A percentile compares a stretch with the other conserved stretches of the same genome.
Conservation (phyloP, 345 rosid genomes). For the Euphorbia lathyris region DNA sequence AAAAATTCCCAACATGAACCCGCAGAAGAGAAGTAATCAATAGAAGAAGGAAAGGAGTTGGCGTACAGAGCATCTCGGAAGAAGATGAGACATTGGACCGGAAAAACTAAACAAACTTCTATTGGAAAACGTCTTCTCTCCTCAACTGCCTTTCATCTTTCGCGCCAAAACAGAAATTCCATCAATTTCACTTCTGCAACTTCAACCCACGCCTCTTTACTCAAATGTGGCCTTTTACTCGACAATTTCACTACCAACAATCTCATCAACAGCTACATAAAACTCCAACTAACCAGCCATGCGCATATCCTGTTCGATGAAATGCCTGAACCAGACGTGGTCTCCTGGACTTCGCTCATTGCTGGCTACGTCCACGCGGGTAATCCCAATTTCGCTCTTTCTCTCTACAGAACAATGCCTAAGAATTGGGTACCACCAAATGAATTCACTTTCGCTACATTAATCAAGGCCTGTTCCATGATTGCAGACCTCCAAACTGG, state of each 20-base stretch:
- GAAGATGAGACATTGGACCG: no score
- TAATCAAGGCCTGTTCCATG: conserved; percentile 55
- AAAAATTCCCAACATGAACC: no score
- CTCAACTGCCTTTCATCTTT: no score
- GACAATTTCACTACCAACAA: conserved; percentile 46
- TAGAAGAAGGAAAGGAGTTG: no score
- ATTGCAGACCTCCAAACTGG: conserved; percentile 50
- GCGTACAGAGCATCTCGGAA: no score
- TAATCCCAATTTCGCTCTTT: conserved; percentile 35
- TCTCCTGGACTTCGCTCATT: conserved; percentile 70
- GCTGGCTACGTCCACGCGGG: conserved; percentile 44
- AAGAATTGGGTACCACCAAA: conserved; percentile 46
- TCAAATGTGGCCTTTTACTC: no score
- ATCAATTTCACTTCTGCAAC: no score
- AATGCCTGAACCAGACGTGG: conserved; percentile 68
- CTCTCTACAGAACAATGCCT: conserved; percentile 39
- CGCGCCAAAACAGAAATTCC: no score
- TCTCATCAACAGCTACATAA: conserved; percentile 45
- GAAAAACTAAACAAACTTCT: conserved; percentile 17
- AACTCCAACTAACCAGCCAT: conserved; percentile 17
- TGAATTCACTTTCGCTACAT: conserved; percentile 56
- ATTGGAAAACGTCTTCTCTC: conserved; percentile 12
- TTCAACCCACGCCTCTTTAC: no score
- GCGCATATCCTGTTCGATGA: conserved; percentile 62
- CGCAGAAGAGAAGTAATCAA: no score